These are phyloP conservation scores for Cladosporium cucumerinum DNA, from an alignment of 2,329 filamentous ascomycete species.

Conservation along the genomic window DNA sequence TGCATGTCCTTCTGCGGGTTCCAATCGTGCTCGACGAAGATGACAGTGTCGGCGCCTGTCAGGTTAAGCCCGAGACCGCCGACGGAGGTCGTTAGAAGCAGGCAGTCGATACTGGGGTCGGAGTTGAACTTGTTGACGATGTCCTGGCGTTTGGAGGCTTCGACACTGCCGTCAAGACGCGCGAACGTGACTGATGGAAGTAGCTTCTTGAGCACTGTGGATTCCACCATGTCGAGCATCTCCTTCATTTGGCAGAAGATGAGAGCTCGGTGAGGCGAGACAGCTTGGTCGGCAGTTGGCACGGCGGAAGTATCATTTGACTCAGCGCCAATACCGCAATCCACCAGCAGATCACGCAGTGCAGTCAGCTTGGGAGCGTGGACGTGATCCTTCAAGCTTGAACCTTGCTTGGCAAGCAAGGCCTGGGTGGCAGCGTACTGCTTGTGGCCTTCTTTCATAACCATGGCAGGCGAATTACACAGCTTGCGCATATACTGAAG, in stretches of 20 bases:
- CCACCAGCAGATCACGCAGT: conserved; percentile 87
- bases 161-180: conserved; percentile 89
- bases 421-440: conserved; percentile 85
- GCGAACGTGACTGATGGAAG: conserved; percentile 91
- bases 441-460: conserved; percentile 90
- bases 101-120: conserved; percentile 91
- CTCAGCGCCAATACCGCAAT: conserved; percentile 90
- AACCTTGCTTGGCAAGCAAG: conserved; percentile 73
- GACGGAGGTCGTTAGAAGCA: conserved; percentile 91
- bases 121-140: conserved; percentile 99
- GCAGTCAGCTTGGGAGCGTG: conserved; percentile 94
- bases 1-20: conserved; percentile 98
- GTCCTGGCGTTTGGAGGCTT: conserved; percentile 89
- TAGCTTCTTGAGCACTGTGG: conserved; percentile 82
- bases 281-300: conserved; percentile 66
- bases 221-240: conserved; percentile 98
- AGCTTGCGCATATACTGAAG: conserved; percentile 99
- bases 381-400: conserved; percentile 74
- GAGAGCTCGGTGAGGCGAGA: conserved; percentile 91
- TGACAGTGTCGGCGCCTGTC: conserved; percentile 95
- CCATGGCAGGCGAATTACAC: conserved; percentile 93
- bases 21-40: conserved; percentile 99
- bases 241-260: conserved; percentile 99
- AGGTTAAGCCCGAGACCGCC: conserved; percentile 92
- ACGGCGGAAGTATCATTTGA: conserved; percentile 47